phyloP scores from a whole-genome alignment of 768 basidiomycete genomes.

The Lentinula sp. region DNA sequence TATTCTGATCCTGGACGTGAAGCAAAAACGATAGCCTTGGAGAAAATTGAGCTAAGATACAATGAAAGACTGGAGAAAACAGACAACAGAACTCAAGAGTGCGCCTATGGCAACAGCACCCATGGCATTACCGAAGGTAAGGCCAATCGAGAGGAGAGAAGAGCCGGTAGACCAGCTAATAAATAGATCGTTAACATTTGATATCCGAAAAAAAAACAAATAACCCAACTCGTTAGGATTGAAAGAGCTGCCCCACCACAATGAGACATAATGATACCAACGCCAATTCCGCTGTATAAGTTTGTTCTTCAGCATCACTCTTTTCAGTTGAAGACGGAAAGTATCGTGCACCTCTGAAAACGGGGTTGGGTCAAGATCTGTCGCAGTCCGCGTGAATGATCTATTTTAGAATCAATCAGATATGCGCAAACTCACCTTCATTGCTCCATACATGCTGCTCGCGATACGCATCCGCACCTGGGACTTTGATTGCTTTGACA shows the following conservation, averaged over 20 bases:
- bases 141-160: constrained; percentile 17
- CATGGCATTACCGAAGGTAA: constrained; percentile 18
- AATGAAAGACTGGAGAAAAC: neutral
- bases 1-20: constrained; percentile 15
- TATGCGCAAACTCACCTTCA: neutral
- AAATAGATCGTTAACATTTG: neutral
- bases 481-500: neutral
- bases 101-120: constrained; percentile 13
- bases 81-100: constrained; percentile 9
- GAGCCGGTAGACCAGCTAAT: constrained; percentile 13
- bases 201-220: neutral
- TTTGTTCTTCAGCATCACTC: neutral
- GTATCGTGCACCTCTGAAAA: neutral
- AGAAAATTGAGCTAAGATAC: neutral
- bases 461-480: neutral
- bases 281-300: neutral
- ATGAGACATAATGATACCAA: constrained; percentile 1
- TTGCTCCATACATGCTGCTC: constrained; percentile 1
- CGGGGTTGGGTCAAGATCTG: constrained; percentile 2
- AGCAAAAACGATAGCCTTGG: constrained; percentile 11
- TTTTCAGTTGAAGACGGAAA: neutral
- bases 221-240: neutral
- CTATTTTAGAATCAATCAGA: neutral
- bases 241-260: constrained; percentile 4
- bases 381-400: neutral